Evolutionary conservation across 192 early-diverging fungal species (phyloP).

Genomic region (Podochytrium sp.): DNA sequence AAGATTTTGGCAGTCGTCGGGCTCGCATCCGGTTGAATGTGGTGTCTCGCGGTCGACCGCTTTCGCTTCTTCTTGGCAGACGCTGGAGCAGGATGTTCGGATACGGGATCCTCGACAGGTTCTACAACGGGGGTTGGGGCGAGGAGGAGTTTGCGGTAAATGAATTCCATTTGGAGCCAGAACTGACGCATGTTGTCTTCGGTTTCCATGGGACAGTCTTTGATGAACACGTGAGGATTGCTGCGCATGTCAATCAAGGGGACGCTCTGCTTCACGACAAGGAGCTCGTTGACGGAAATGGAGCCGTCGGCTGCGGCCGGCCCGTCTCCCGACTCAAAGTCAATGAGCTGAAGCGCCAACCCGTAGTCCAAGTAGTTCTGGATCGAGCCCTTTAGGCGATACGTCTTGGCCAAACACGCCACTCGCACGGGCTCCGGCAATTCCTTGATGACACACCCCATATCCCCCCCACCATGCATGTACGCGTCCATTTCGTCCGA

Average conservation of each 20-base stretch:
- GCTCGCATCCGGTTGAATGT: background rate
- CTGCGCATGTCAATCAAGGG: constrained; percentile 41
- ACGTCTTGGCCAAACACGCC: constrained; percentile 6
- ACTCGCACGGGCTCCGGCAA: constrained; percentile 2
- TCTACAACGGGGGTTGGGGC: no score
- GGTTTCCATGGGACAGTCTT: constrained; percentile 19
- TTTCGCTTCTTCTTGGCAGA: background rate
- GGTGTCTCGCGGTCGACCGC: background rate
- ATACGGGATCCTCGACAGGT: background rate
- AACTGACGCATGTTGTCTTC: constrained; percentile 22
- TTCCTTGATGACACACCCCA: constrained; percentile 11
- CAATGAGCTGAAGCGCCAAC: background rate
- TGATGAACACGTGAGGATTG: constrained; percentile 1
- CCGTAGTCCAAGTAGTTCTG: constrained; percentile 9
- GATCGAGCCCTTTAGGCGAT: constrained; percentile 10
- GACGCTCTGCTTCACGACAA: constrained; percentile 21
- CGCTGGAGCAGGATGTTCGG: background rate
- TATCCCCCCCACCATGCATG: background rate
- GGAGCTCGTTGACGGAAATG: constrained; percentile 1
- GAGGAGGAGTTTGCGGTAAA: constrained; percentile 14
- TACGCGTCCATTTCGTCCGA: constrained; percentile 1
- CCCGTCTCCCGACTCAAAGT: background rate
- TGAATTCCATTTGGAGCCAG: constrained; percentile 44
- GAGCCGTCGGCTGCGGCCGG: background rate
- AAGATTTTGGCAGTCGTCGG: background rate